Conservation (phyloP, 2,329 filamentous ascomycete species). For the Seiridium cupressi region DNA sequence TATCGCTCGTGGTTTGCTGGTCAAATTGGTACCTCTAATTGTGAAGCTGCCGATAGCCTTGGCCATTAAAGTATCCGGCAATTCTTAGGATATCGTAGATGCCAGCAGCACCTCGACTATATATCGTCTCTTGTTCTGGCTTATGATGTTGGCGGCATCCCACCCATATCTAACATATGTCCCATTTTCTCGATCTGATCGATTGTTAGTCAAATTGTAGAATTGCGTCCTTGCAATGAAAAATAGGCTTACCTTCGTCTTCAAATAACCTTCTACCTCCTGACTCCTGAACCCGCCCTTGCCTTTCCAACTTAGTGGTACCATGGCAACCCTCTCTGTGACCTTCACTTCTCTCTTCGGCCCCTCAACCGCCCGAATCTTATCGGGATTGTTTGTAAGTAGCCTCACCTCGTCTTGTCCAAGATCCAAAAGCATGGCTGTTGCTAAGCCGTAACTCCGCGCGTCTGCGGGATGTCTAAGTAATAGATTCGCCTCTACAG, state of each 20-base stretch:
- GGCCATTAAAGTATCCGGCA: too few relatives aligned
- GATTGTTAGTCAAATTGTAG: neutral
- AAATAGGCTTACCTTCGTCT: constrained; percentile 72
- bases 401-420: constrained; percentile 76
- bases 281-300: constrained; percentile 78
- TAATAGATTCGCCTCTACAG: constrained; percentile 90
- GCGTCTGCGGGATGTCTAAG: constrained; percentile 92
- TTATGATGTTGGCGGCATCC: constrained; percentile 17
- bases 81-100: too few relatives aligned
- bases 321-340: constrained; percentile 89
- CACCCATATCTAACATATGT: constrained; percentile 66
- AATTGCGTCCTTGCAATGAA: too few relatives aligned
- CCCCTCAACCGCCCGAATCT: constrained; percentile 90
- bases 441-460: constrained; percentile 92
- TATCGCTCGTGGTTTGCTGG: too few relatives aligned
- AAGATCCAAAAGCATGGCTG: constrained; percentile 87
- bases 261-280: constrained; percentile 91
- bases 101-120: neutral
- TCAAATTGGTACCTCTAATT: too few relatives aligned
- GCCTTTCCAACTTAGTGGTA: constrained; percentile 89
- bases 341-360: constrained; percentile 86
- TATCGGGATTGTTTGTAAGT: constrained; percentile 96
- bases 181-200: constrained; percentile 82
- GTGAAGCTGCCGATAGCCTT: too few relatives aligned
- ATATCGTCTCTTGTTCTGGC: neutral